Evolutionary conservation across 2,329 filamentous ascomycete genomes (phyloP).

Genomic region (Fonsecaea nubica): DNA sequence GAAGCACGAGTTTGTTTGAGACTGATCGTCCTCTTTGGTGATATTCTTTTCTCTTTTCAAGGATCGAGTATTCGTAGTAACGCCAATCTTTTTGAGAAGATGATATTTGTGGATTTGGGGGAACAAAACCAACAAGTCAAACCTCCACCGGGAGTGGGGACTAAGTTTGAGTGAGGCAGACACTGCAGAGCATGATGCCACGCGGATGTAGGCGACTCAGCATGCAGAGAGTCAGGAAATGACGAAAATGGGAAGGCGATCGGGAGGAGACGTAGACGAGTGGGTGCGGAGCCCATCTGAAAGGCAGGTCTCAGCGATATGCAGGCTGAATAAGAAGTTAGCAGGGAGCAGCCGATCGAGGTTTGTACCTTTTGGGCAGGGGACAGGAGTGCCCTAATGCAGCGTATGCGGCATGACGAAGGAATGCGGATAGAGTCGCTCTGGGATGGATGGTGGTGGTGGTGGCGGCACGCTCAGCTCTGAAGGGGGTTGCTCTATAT

Average conservation of each 20-base stretch:
- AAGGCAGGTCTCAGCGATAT: constrained; percentile 3
- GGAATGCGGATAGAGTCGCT: background rate
- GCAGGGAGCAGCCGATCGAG: constrained; percentile 5
- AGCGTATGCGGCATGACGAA: background rate
- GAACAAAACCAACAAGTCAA: background rate
- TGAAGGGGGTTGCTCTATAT: background rate
- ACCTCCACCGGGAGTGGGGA: constrained; percentile 2
- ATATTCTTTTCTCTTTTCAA: background rate
- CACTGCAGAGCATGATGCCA: background rate
- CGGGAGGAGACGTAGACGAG: background rate
- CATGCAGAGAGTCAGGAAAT: background rate
- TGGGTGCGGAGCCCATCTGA: background rate
- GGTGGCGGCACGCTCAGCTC: background rate
- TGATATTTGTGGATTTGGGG: background rate
- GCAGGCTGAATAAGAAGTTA: constrained; percentile 2
- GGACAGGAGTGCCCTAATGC: constrained; percentile 3
- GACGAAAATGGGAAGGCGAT: background rate
- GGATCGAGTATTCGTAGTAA: background rate
- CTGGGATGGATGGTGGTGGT: background rate
- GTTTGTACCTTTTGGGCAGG: background rate
- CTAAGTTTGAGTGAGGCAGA: background rate
- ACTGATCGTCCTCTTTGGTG: background rate
- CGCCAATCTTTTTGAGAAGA: constrained; percentile 10
- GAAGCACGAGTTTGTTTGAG: constrained; percentile 2
- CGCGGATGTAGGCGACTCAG: constrained; percentile 6